phyloP scores from a whole-genome alignment of 768 basidiomycete genomes.

The Suillus lakei region DNA sequence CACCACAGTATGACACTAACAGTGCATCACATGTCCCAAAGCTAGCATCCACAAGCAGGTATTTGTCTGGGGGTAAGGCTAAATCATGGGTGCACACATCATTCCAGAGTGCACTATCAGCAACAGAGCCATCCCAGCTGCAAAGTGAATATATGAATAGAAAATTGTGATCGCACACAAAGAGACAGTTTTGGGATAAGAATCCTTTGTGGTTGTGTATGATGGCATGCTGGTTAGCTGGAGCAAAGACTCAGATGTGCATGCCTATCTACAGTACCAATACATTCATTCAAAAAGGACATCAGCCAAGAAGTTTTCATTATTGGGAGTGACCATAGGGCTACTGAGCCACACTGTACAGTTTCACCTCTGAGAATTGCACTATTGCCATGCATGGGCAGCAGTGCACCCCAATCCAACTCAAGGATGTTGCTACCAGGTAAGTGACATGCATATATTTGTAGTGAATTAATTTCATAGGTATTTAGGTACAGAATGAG shows the following conservation, averaged over 20 bases:
- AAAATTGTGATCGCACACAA: constrained; percentile 20
- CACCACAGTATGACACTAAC: neutral
- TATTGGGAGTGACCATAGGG: neutral
- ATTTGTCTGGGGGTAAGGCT: neutral
- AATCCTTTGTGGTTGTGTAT: constrained; percentile 20
- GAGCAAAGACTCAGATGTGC: neutral
- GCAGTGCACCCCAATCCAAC: neutral
- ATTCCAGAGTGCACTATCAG: constrained; percentile 18
- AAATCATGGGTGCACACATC: constrained; percentile 12
- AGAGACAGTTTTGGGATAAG: constrained; percentile 25
- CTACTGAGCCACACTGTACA: neutral
- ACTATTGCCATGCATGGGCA: neutral
- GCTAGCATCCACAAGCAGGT: constrained; percentile 4
- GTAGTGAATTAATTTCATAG: neutral
- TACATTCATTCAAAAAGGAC: constrained; percentile 6
- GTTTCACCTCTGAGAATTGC: neutral
- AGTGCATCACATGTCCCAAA: neutral
- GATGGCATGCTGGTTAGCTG: neutral
- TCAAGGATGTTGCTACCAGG: neutral
- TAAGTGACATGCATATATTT: neutral
- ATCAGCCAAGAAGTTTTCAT: neutral
- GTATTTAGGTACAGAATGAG: neutral
- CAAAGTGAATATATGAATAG: constrained; percentile 18
- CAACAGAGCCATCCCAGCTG: constrained; percentile 21
- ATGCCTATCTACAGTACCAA: constrained; percentile 19